Conservation (phyloP, 2,329 filamentous ascomycete genomes). For the Dactylonectria estremocensis region DNA sequence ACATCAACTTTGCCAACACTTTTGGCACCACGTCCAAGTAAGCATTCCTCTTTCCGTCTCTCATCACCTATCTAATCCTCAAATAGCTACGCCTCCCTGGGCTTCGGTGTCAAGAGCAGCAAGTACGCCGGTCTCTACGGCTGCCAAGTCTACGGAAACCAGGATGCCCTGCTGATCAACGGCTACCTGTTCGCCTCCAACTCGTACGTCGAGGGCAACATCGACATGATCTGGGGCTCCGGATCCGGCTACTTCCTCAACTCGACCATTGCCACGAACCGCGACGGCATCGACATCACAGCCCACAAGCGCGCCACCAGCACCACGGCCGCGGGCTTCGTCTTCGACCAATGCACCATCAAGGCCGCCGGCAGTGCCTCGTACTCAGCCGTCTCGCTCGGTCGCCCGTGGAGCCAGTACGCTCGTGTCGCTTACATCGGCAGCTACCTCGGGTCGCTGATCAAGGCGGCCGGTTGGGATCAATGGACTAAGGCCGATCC, state of each 20-base stretch:
- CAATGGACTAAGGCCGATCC: conserved; percentile 42
- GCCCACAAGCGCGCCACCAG: conserved; percentile 57
- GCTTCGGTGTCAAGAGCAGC: conserved; percentile 60
- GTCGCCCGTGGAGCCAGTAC: conserved; percentile 42
- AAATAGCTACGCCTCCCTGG: conserved; percentile 59
- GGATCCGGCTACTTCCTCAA: conserved; percentile 61
- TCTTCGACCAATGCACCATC: conserved; percentile 53
- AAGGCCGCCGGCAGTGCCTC: conserved; percentile 45
- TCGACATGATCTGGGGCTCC: conserved; percentile 62
- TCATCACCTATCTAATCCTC: conserved; percentile 1
- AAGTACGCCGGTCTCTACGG: conserved; percentile 56
- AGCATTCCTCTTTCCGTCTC: not conserved
- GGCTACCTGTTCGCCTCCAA: conserved; percentile 63
- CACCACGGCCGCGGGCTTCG: conserved; percentile 54
- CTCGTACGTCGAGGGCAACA: conserved; percentile 63
- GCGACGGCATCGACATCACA: conserved; percentile 49
- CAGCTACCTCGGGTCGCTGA: conserved; percentile 32
- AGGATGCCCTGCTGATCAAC: conserved; percentile 65
- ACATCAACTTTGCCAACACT: conserved; percentile 45
- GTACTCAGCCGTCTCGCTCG: conserved; percentile 41
- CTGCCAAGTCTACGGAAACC: conserved; percentile 62
- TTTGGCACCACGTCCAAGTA: conserved; percentile 41
- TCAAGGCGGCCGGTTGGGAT: conserved; percentile 39
- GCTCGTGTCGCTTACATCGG: conserved; percentile 44
- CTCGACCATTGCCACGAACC: conserved; percentile 51